Percentiles rank a stretch among this genome's conserved stretches.
phyloP scores from a whole-genome alignment of 371 early-diverging fungal species.

The Phascolomyces articulosus region DNA sequence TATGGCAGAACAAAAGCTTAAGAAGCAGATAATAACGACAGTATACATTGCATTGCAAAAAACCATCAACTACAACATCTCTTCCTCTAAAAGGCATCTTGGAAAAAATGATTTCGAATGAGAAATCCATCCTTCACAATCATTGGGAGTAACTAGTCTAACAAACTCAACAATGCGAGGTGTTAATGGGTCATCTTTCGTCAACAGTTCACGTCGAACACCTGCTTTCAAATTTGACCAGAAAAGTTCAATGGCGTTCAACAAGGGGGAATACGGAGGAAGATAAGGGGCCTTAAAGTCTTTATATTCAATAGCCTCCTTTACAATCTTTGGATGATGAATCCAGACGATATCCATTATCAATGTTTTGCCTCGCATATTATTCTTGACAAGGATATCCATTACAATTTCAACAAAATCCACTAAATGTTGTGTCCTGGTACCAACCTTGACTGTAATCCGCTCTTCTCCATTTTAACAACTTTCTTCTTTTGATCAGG shows the following conservation, averaged over 20 bases:
- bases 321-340: not conserved
- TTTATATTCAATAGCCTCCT: not conserved
- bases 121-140: constrained; percentile 3
- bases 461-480: constrained; percentile 1
- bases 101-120: constrained; percentile 3
- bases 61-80: not conserved
- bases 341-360: constrained; percentile 18
- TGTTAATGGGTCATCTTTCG: constrained; percentile 7
- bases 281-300: not conserved
- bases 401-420: constrained; percentile 8
- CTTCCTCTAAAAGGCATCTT: not conserved
- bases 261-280: constrained; percentile 1
- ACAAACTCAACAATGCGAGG: constrained; percentile 1
- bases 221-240: constrained; percentile 1
- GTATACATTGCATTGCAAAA: not conserved
- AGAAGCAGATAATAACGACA: no score
- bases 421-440: not conserved
- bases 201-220: not conserved
- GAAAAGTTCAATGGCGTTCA: constrained; percentile 3
- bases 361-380: not conserved
- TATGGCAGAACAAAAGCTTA: no score
- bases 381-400: not conserved
- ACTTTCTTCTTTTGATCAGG: constrained; percentile 1
- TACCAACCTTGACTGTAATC: not conserved
- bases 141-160: not conserved